A percentile compares a stretch with the other conserved stretches of the same genome.
Conservation (phyloP, 805 yeast genomes). For the Candida maris region DNA sequence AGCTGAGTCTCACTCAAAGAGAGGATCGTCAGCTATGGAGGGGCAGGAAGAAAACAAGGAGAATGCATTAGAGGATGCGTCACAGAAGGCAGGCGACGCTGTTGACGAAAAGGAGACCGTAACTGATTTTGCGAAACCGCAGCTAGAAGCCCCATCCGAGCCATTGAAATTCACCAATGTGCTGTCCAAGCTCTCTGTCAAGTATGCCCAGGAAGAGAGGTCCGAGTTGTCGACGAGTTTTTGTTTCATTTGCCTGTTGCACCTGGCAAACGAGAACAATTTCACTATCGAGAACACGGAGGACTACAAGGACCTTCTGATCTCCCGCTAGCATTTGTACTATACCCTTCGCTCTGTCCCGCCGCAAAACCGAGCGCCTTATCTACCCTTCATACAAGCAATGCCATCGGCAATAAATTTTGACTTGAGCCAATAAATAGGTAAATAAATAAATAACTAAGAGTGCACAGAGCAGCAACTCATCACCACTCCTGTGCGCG, state of each 20-base stretch:
- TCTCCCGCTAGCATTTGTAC: conserved; percentile 16
- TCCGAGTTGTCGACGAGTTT: conserved; percentile 47
- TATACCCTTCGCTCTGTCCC: too few species aligned
- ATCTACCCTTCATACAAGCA: too few species aligned
- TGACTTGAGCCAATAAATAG: conserved; percentile 4
- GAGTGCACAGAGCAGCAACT: too few species aligned
- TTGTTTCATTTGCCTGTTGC: conserved; percentile 47
- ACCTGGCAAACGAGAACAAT: conserved; percentile 49
- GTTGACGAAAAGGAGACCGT: conserved; percentile 4
- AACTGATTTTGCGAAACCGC: conserved; percentile 1
- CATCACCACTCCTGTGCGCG: conserved; percentile 71
- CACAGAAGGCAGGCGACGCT: conserved; percentile 1
- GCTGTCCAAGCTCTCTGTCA: conserved; percentile 33
- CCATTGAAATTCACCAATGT: conserved; percentile 31
- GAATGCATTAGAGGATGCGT: conserved; percentile 3
- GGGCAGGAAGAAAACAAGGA: conserved; percentile 15
- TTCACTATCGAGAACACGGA: conserved; percentile 35
- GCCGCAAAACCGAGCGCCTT: too few species aligned
- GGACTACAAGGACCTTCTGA: conserved; percentile 36
- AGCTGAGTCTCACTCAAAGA: conserved; percentile 21
- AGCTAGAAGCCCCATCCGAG: conserved; percentile 1
- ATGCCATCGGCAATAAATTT: too few species aligned
- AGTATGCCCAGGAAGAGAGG: conserved; percentile 37
- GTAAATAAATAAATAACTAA: conserved; percentile 2
- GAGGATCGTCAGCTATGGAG: conserved; percentile 30